These are phyloP conservation scores for Solanum hybrid DNA, from an alignment of 305 asterid genomes.

Conservation along the genomic window DNA sequence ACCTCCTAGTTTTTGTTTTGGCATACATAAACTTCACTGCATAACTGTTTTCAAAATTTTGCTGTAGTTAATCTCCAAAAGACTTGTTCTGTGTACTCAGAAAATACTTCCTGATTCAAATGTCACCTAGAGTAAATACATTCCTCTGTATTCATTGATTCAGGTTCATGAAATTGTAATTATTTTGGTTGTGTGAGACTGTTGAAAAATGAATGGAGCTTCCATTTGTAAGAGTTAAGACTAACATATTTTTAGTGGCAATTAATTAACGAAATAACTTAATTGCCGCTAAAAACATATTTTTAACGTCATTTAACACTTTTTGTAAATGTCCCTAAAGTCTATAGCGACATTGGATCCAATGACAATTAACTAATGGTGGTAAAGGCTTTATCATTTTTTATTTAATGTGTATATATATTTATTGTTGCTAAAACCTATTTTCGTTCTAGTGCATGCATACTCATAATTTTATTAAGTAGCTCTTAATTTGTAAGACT, in stretches of 20 bases:
- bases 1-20: slow-evolving; percentile 23
- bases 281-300: not conserved
- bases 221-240: not conserved
- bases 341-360: too few relatives aligned
- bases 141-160: not conserved
- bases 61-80: not conserved
- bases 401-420: not conserved
- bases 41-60: not conserved
- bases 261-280: not conserved
- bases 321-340: not conserved
- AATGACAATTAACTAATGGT: not conserved
- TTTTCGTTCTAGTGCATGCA: not conserved
- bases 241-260: not conserved
- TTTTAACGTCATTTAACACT: not conserved
- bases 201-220: not conserved
- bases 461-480: not conserved
- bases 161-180: not conserved
- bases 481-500: not conserved
- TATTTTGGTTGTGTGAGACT: not conserved
- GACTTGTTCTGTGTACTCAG: not conserved
- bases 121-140: not conserved
- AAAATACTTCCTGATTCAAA: not conserved
- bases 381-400: not conserved
- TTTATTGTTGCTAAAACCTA: not conserved
- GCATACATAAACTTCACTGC: slow-evolving; percentile 11